These are phyloP conservation scores for Talaromyces stipitatus DNA, from an alignment of 495 filamentous ascomycete genomes.

Conservation along the genomic window DNA sequence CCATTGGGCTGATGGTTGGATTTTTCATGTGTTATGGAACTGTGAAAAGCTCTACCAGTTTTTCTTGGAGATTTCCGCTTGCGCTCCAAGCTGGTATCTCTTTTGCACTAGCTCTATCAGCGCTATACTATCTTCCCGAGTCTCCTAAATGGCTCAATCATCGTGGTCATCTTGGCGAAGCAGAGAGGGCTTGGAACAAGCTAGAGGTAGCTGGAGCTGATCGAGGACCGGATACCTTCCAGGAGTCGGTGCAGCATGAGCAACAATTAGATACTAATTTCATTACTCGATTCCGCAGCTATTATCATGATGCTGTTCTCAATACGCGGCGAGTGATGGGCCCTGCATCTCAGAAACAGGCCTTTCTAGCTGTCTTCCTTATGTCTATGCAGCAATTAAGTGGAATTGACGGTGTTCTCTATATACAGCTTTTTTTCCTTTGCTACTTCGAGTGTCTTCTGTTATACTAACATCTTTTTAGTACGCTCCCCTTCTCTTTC, in stretches of 20 bases:
- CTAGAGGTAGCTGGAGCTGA: slow-evolving; percentile 43
- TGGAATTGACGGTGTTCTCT: slow-evolving; percentile 43
- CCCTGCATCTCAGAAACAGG: slow-evolving; percentile 25
- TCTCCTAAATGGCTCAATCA: slow-evolving; percentile 43
- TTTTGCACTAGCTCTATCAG: slow-evolving; percentile 24
- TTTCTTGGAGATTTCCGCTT: slow-evolving; percentile 52
- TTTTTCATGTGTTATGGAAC: slow-evolving; percentile 58
- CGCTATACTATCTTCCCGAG: slow-evolving; percentile 28
- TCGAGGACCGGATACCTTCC: slow-evolving; percentile 8
- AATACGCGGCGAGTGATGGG: neutral
- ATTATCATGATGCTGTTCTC: too few species aligned
- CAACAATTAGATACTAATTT: too few species aligned
- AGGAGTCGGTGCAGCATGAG: neutral
- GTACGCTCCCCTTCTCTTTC: slow-evolving; percentile 45
- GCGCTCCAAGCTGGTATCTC: slow-evolving; percentile 34
- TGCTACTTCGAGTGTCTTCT: too few species aligned
- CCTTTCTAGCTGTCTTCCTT: slow-evolving; percentile 34
- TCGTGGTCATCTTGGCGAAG: slow-evolving; percentile 24
- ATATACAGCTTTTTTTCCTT: too few species aligned
- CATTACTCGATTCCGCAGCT: neutral
- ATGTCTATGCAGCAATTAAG: slow-evolving; percentile 38
- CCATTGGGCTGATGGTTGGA: slow-evolving; percentile 41
- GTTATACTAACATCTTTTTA: neutral
- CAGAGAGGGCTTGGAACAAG: slow-evolving; percentile 27
- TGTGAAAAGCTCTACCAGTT: slow-evolving; percentile 35